Base-by-base conservation (phyloP, 2,329 filamentous ascomycete species). In the Penicillium sp. region DNA sequence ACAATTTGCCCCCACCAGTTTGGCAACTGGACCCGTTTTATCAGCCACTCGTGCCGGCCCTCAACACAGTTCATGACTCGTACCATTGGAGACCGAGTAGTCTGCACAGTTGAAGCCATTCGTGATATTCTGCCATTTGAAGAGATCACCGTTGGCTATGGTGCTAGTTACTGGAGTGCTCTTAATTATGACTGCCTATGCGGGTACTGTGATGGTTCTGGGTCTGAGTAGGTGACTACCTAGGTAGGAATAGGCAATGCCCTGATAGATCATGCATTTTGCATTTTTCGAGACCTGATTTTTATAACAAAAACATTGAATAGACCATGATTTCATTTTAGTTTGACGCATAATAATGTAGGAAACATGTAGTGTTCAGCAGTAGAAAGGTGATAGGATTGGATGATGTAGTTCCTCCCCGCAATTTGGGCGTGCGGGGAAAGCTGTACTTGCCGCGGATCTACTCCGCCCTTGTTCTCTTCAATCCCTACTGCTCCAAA, bases 31-130 rank as follows among this genome's bases (percentile, higher is more conserved):
- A 72, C 71, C 5, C 66, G 74, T 16, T 76, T 66, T 41, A 62
- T 73, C 34, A 75, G 72, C 50, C 74, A 75, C 50, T 74, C 70
- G 1, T 76, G 74, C 59, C 60, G 70, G 2, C 38, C 72, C 13
- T 57, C 55, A 13, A 64, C 61, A 2, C 7, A 19, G 2, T 75
- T 72, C 45, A 7, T 7, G 1, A 19, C 16, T 2, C 50, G 54
- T 23, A 55, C 62, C 0, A 51, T 70, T 21, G 73, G 73, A 11
- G 48, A 64, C 5, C 49, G 57, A 15, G 53, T 50, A 5, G 53
- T 61, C 5, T 65, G 67, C 25, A 60, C 60, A 4, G 50, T 74
- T 15, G 46, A 61, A 48, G 66, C 63, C 11, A 8, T 21, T 7
- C 59, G 64, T 11, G 62, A 73, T 50, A 73, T 75, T 15, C 29